phyloP scores from a whole-genome alignment of 2,329 filamentous ascomycete species.

The Pseudogymnoascus sp. region DNA sequence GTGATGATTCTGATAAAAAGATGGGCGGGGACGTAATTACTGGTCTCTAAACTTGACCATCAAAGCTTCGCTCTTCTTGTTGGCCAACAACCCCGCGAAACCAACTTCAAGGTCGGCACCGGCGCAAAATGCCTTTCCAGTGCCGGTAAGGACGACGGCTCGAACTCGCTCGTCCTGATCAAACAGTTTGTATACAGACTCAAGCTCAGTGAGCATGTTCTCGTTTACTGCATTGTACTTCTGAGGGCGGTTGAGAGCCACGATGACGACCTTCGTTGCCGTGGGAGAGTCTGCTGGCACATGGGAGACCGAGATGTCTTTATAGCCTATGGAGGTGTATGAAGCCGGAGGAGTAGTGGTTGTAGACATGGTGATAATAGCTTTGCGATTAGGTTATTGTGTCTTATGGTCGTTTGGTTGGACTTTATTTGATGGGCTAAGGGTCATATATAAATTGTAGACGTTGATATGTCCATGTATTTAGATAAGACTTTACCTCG shows the following conservation, averaged over 20 bases:
- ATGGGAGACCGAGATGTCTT: constrained; percentile 42
- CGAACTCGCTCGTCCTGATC: constrained; percentile 48
- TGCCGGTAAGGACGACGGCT: constrained; percentile 46
- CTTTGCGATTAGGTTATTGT: background rate
- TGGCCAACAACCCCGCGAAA: background rate
- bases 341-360: constrained; percentile 21
- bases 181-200: constrained; percentile 44
- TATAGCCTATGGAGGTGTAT: constrained; percentile 38
- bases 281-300: constrained; percentile 43
- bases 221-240: constrained; percentile 65
- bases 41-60: constrained; percentile 21
- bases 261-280: constrained; percentile 54
- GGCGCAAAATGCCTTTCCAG: constrained; percentile 48
- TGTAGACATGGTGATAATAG: background rate
- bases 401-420: background rate
- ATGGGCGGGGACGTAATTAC: background rate
- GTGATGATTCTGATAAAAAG: constrained; percentile 19
- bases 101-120: constrained; percentile 33
- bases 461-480: background rate
- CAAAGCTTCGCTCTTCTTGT: constrained; percentile 14
- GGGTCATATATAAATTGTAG: background rate
- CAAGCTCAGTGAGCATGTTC: constrained; percentile 55
- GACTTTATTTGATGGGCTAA: background rate
- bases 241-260: constrained; percentile 57
- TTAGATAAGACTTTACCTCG: background rate